Evolutionary conservation across 1,139 yeast genomes (phyloP), one percentile per base, ranked within the genome.

Genomic region (Scheffersomyces parashehatae): DNA sequence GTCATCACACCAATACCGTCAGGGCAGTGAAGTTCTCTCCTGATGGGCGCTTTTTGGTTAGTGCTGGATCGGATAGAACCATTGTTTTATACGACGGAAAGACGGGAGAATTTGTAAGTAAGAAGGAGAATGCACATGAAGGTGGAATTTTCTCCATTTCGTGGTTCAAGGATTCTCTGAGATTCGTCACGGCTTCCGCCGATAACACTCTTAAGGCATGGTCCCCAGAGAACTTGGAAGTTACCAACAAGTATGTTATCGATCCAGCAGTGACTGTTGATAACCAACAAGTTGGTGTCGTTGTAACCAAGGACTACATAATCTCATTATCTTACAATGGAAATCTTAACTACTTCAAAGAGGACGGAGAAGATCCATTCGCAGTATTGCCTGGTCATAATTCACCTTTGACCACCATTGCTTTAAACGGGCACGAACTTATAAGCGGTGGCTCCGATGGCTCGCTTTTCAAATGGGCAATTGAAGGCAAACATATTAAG

Each of bases 371-470:
- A 3, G 50, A 59, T 2, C 80, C 85, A 1, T 66, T 70, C 1
- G 65, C 66, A 44, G 67, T 73, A 0, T 64, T 90, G 14, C 60
- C 68, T 42, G 97, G 98, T 14, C 98, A 93, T 58, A 97, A 90
- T 62, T 82, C 82, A 54, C 77, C 90, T 14, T 77, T 93, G 44
- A 88, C 97, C 1, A 62, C 79, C 1, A 57, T 71, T 4, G 56
- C 58, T 3, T 51, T 55, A 10, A 58, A 63, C 1, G 62, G 55
- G 3, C 55, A 58, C 0, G 52, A 54, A 1, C 50, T 83, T 15
- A 68, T 65, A 50, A 79, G 95, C 4, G 97, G 97, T n/a, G 83
- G 93, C 12, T 82, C 88, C 43, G 97, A 91, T 61, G 97, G 98
- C 14, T 68, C 78, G 40, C 64, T 88, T n/a, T 67, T 77, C 45